Conservation (phyloP, 2,329 filamentous ascomycete genomes). For the Hypoxylon sp. region DNA sequence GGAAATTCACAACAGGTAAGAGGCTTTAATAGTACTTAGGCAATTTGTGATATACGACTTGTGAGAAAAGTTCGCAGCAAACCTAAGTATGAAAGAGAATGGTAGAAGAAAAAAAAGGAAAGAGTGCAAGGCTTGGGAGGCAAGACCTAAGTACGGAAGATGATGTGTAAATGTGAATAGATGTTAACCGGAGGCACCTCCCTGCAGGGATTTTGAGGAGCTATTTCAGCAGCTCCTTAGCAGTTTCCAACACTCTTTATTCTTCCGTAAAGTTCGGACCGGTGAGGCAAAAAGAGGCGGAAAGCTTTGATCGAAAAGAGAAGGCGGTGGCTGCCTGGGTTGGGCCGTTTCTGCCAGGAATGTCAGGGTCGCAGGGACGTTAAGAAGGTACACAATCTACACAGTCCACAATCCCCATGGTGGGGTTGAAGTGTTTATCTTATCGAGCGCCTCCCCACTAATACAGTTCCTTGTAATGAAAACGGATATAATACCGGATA, state of each 20-base stretch:
- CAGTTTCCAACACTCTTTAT: constrained; percentile 33
- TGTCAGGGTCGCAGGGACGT: background rate
- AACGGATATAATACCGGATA: constrained; percentile 3
- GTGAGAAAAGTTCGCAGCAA: background rate
- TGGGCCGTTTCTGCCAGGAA: constrained; percentile 16
- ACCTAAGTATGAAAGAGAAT: constrained; percentile 12
- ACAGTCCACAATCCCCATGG: background rate
- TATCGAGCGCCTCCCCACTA: background rate
- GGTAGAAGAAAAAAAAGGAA: constrained; percentile 14
- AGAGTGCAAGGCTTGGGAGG: constrained; percentile 6
- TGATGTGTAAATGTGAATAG: constrained; percentile 34
- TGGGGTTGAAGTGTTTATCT: constrained; percentile 21
- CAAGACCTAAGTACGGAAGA: constrained; percentile 10
- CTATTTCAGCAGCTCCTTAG: constrained; percentile 25
- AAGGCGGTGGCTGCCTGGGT: constrained; percentile 18
- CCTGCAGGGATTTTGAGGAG: constrained; percentile 17
- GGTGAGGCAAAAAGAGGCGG: constrained; percentile 14
- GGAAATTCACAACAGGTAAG: background rate
- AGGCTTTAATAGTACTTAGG: background rate
- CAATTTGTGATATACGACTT: background rate
- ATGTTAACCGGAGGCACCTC: constrained; percentile 33
- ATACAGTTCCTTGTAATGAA: background rate
- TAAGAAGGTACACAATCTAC: background rate
- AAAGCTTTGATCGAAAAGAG: constrained; percentile 10
- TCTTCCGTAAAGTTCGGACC: constrained; percentile 9